Base-by-base conservation (phyloP, 495 filamentous ascomycete genomes). In the Talaromyces proteolyticus region DNA sequence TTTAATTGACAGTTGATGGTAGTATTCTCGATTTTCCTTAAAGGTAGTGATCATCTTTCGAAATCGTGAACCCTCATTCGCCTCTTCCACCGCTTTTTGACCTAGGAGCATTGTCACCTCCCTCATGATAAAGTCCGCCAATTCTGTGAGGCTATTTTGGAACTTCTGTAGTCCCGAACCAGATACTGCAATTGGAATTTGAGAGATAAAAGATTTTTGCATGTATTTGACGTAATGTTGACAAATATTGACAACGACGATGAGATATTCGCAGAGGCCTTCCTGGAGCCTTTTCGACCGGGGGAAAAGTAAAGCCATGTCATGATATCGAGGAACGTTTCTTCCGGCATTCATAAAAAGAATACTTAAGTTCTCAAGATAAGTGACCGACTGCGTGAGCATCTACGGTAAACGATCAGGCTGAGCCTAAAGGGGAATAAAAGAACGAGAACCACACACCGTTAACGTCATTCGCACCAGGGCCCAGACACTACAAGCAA, bases 401-500 rank as follows among this genome's bases (percentile, higher is more conserved):
- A n/a, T n/a, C n/a, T n/a, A n/a, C n/a, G n/a, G n/a, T n/a, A n/a
- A n/a, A n/a, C n/a, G n/a, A n/a, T n/a, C n/a, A n/a, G n/a, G n/a
- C n/a, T n/a, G n/a, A n/a, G n/a, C n/a, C n/a, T n/a, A n/a, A n/a
- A n/a, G n/a, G n/a, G n/a, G n/a, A n/a, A n/a, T n/a, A n/a, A n/a
- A n/a, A n/a, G n/a, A n/a, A n/a, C n/a, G n/a, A 26, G 4, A 8
- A 44, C 19, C 42, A 44, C 66, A 48, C 21, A 74, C 67, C 37
- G 67, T 48, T 40, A 76, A 60, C 19, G 64, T 65, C 49, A 65
- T 65, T 44, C 67, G 60, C 16, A 73, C 62, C 11, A 70, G 23
- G 7, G 63, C 58, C 73, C 70, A 76, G 14, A 73, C 69, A 18
- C 69, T 61, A 56, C 70, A 69, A 41, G 71, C 69, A 23, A 76